These are phyloP conservation scores for Penicillium angulare DNA, from an alignment of 495 filamentous ascomycete genomes.

Conservation along the genomic window DNA sequence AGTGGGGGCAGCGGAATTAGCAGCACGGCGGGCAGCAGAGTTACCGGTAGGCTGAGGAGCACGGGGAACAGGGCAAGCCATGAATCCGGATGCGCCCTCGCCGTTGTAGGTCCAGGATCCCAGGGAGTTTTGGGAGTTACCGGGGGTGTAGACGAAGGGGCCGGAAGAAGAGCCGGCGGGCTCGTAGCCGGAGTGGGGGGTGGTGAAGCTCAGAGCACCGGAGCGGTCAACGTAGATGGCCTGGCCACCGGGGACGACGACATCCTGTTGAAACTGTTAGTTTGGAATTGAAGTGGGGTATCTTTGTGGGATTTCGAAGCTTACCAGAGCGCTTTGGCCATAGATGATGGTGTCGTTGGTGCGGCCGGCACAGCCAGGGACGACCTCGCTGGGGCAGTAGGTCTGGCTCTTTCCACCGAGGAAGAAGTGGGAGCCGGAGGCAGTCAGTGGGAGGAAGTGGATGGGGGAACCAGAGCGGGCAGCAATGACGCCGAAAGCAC, in stretches of 20 bases:
- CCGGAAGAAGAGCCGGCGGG: conserved; percentile 47
- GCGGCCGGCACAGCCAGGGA: conserved; percentile 18
- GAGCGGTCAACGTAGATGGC: conserved; percentile 52
- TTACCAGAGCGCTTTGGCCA: conserved; percentile 21
- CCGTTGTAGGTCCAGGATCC: conserved; percentile 26
- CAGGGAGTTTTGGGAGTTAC: conserved; percentile 16
- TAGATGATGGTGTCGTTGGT: conserved; percentile 36
- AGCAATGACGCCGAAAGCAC: conserved; percentile 27
- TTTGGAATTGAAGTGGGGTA: not conserved
- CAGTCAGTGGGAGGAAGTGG: conserved; percentile 32
- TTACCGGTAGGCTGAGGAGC: conserved; percentile 9
- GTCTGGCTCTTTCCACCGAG: conserved; percentile 30
- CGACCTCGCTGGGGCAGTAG: conserved; percentile 27
- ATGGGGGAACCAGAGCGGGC: conserved; percentile 35
- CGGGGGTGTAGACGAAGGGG: conserved; percentile 37
- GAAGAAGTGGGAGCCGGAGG: conserved; percentile 31
- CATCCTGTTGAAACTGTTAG: conserved; percentile 29
- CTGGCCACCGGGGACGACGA: conserved; percentile 62
- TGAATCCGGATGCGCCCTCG: conserved; percentile 31
- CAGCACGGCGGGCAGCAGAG: conserved; percentile 8
- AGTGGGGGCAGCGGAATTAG: conserved; percentile 10
- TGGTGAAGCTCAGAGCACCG: conserved; percentile 55
- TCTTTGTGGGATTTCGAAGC: not conserved
- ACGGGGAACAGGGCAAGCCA: conserved; percentile 33
- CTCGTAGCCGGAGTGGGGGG: conserved; percentile 53